Base-by-base conservation (phyloP, 2,329 filamentous ascomycete species). In the Fusarium guadeloupense region DNA sequence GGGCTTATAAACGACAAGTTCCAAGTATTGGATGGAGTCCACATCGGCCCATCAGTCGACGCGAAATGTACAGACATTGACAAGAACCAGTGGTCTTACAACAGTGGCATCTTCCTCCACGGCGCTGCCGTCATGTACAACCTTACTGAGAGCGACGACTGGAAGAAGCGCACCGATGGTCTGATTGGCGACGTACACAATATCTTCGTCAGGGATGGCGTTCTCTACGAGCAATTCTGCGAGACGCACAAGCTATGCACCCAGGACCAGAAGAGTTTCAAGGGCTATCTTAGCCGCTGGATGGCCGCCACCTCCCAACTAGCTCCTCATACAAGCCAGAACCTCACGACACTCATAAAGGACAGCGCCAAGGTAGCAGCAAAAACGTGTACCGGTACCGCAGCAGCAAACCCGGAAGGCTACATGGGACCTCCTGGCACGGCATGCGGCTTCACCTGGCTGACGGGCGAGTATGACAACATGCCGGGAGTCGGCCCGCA, bases 221-320 rank as follows among this genome's bases (percentile, higher is more conserved):
- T 92, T 71, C 82, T 91, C 72, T 84, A 81, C 67, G 90, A 93
- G 76, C 80, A 81, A 59, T 83, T 84, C 25, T 93, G 90, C 76
- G 90, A 93, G 76, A 75, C 74, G 8, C 74, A 74, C 53, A 75
- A 77, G 50, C 79, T 78, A 21, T 93, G 90, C 80, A 85, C 91
- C 76, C 81, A 81, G 61, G 89, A 93, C 73, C 89, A 92, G 76
- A 83, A 83, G 68, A 86, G 83, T 41, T 93, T 92, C 85, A 93
- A 93, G 76, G 89, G 88, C 10, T 92, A 91, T 73, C 79, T 92
- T 21, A 76, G 85, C 21, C 87, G 90, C 38, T 93, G 88, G 85
- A 75, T 89, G 71, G 81, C 85, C 1, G 77, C 77, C 16, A 82
- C 84, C 2, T 75, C 80, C 7, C 80, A 84, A 70, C 71, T 88